Evolutionary conservation across 2,329 filamentous ascomycete genomes (phyloP).

Genomic region (Penicillium expansum): DNA sequence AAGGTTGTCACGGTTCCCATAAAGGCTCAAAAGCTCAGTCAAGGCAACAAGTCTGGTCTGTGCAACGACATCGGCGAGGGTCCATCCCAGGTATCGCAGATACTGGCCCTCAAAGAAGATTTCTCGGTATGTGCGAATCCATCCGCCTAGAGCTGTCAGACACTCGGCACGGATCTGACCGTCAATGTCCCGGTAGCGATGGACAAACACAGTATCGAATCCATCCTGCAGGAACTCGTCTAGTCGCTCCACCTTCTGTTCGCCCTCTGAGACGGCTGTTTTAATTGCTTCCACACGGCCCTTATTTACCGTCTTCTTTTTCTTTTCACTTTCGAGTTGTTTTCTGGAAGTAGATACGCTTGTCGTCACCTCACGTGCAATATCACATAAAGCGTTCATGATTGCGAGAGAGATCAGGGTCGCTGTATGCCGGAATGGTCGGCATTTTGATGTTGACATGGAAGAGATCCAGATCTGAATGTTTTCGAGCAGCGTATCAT

Average conservation of each 20-base stretch:
- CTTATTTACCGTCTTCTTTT: conserved; percentile 71
- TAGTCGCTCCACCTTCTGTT: conserved; percentile 65
- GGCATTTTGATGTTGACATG: conserved; percentile 82
- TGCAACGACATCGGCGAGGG: conserved; percentile 76
- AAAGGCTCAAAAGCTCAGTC: conserved; percentile 75
- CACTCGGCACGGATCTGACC: conserved; percentile 85
- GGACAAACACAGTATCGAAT: conserved; percentile 90
- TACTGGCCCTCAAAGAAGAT: conserved; percentile 89
- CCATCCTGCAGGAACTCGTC: conserved; percentile 75
- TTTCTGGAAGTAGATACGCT: conserved; percentile 73
- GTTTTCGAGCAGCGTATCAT: conserved; percentile 77
- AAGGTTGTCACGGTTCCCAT: conserved; percentile 76
- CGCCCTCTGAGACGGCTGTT: conserved; percentile 66
- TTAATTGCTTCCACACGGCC: conserved; percentile 71
- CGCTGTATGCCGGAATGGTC: conserved; percentile 91
- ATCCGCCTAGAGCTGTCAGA: conserved; percentile 78
- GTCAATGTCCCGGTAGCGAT: conserved; percentile 93
- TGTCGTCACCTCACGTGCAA: conserved; percentile 68
- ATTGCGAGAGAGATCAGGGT: conserved; percentile 81
- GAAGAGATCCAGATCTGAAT: conserved; percentile 84
- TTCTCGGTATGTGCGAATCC: conserved; percentile 82
- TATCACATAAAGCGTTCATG: conserved; percentile 70
- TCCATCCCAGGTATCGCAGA: conserved; percentile 91
- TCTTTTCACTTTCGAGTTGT: conserved; percentile 75
- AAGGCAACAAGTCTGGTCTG: conserved; percentile 80